Evolutionary conservation across 306 rosid genomes (phyloP).

Genomic region (Casuarina cunninghamiana): DNA sequence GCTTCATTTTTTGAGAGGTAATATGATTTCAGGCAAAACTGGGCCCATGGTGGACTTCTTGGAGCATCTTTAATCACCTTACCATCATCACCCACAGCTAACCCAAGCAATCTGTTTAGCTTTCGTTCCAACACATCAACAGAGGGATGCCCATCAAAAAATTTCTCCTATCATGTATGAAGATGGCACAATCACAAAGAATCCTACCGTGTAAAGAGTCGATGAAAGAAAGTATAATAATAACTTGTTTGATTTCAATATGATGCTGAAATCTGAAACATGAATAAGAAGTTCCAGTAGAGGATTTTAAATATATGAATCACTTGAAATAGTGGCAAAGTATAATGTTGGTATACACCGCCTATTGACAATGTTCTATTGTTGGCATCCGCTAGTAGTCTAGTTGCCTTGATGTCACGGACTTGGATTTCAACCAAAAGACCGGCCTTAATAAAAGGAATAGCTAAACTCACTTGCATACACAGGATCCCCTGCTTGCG

Average conservation of each 20-base stretch:
- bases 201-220: background rate
- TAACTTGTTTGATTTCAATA: background rate
- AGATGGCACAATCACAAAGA: background rate
- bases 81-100: slow-evolving; percentile 11
- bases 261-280: background rate
- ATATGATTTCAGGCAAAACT: slow-evolving; percentile 52
- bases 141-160: slow-evolving; percentile 51
- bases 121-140: slow-evolving; percentile 31
- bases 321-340: background rate
- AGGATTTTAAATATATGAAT: background rate
- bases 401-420: no score
- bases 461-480: no score
- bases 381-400: no score
- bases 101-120: slow-evolving; percentile 53
- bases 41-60: slow-evolving; percentile 81
- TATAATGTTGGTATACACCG: background rate
- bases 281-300: background rate
- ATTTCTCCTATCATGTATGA: slow-evolving; percentile 40
- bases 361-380: no score
- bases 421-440: no score
- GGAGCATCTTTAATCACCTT: slow-evolving; percentile 6
- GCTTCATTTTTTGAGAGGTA: slow-evolving; percentile 22
- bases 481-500: no score
- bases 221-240: slow-evolving; percentile 1
- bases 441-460: no score